Evolutionary conservation across 2,329 filamentous ascomycete species (phyloP).

Genomic region (Phyllosticta ampelicida): DNA sequence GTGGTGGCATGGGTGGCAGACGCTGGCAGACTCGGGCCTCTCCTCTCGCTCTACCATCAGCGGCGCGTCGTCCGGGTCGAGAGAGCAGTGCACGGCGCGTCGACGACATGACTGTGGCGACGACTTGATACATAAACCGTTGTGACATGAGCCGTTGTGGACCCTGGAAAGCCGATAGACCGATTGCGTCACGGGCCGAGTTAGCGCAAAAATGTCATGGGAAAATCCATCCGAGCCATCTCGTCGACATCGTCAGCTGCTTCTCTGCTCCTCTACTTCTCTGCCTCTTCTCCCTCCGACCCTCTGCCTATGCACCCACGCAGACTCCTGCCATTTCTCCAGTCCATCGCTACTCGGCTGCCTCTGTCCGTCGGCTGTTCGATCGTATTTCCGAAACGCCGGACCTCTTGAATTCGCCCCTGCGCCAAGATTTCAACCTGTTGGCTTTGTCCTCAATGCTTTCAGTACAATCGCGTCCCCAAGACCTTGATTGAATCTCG

Average conservation of each 20-base stretch:
- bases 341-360: not conserved
- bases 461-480: not conserved
- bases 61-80: not conserved
- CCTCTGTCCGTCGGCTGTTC: not conserved
- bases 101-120: too few species aligned
- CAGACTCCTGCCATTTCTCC: not conserved
- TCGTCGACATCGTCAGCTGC: not conserved
- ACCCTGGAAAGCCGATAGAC: constrained; percentile 7
- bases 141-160: too few species aligned
- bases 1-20: not conserved
- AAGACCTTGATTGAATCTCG: not conserved
- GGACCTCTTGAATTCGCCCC: not conserved
- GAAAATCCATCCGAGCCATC: constrained; percentile 4
- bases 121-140: not conserved
- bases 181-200: constrained; percentile 7
- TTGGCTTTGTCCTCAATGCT: not conserved
- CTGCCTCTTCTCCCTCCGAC: too few species aligned
- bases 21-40: too few species aligned
- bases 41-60: not conserved
- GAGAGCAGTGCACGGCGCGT: too few species aligned
- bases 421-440: not conserved
- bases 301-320: not conserved
- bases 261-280: not conserved
- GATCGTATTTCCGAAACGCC: not conserved
- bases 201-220: constrained; percentile 4